Evolutionary conservation across 805 yeast genomes (phyloP).

Genomic region (Suhomyces emberorum): DNA sequence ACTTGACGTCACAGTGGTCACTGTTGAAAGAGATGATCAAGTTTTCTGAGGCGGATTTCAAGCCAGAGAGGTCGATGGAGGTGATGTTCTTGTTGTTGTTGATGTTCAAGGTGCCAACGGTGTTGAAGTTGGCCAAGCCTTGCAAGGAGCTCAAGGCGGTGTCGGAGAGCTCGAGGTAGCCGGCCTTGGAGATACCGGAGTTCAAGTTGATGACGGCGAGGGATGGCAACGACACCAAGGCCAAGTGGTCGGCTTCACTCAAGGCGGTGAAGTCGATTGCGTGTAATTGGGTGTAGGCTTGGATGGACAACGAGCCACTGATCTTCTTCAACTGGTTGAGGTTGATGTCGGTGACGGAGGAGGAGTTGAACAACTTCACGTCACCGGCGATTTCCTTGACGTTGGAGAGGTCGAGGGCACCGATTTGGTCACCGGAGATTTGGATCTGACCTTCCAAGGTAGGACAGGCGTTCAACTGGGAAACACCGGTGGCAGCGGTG

Average conservation of each 20-base stretch:
- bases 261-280: slow-evolving; percentile 33
- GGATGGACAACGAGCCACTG: slow-evolving; percentile 33
- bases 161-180: slow-evolving; percentile 35
- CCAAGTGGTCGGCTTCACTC: slow-evolving; percentile 26
- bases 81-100: slow-evolving; percentile 45
- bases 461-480: slow-evolving; percentile 35
- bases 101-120: slow-evolving; percentile 34
- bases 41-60: slow-evolving; percentile 31
- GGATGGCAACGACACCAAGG: slow-evolving; percentile 41
- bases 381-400: slow-evolving; percentile 23
- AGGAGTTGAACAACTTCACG: slow-evolving; percentile 36
- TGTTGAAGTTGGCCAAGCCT: slow-evolving; percentile 29
- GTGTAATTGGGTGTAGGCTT: slow-evolving; percentile 39
- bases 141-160: slow-evolving; percentile 38
- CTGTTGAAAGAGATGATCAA: slow-evolving; percentile 41
- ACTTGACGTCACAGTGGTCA: slow-evolving; percentile 30
- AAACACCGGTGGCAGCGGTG: slow-evolving; percentile 35
- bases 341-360: slow-evolving; percentile 32
- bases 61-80: slow-evolving; percentile 28
- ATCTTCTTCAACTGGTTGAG: slow-evolving; percentile 28
- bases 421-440: slow-evolving; percentile 26
- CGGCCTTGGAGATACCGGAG: slow-evolving; percentile 33
- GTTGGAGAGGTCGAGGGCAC: slow-evolving; percentile 18
- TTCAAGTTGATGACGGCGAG: slow-evolving; percentile 36
- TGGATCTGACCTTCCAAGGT: slow-evolving; percentile 40